phyloP scores from a whole-genome alignment of 768 basidiomycete species.

The Phylloporus sp. region DNA sequence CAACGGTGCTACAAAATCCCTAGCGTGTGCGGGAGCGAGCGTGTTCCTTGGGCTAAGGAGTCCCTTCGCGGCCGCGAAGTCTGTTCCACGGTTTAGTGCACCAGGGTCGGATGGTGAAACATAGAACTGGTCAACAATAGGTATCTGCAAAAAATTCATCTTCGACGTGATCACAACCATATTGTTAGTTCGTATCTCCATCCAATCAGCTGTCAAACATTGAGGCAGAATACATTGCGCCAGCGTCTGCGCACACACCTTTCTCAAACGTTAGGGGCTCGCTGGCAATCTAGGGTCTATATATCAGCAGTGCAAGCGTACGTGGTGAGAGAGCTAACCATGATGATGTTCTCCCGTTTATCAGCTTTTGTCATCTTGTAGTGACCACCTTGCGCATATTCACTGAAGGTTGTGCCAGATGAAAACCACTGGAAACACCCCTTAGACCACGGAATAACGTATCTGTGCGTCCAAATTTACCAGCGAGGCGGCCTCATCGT shows the following conservation, averaged over 20 bases:
- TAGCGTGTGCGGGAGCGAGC: conserved; percentile 19
- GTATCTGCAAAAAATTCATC: conserved; percentile 92
- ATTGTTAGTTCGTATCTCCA: conserved; percentile 96
- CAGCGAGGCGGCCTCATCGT: conserved; percentile 89
- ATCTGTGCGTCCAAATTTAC: conserved; percentile 38
- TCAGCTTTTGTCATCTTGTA: conserved; percentile 96
- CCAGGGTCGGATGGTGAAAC: conserved; percentile 84
- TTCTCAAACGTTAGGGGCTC: conserved; percentile 97
- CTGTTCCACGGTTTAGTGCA: conserved; percentile 61
- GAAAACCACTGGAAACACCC: conserved; percentile 72
- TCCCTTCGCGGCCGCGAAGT: conserved; percentile 89
- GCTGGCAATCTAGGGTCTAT: conserved; percentile 68
- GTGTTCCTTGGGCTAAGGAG: conserved; percentile 59
- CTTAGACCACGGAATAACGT: conserved; percentile 5
- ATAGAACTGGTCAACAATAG: conserved; percentile 90
- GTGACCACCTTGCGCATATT: conserved; percentile 83
- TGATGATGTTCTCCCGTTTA: conserved; percentile 94
- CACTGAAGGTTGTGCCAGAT: conserved; percentile 90
- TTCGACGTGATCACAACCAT: conserved; percentile 95
- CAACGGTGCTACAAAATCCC: conserved; percentile 19
- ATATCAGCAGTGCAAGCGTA: conserved; percentile 10
- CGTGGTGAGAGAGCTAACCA: conserved; percentile 42
- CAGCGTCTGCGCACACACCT: conserved; percentile 41
- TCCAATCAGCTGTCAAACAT: conserved; percentile 75
- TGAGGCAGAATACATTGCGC: background rate